Evolutionary conservation across 345 rosid genomes (phyloP), one percentile per base, ranked within the genome.

Genomic region (Tarenaya hassleriana): DNA sequence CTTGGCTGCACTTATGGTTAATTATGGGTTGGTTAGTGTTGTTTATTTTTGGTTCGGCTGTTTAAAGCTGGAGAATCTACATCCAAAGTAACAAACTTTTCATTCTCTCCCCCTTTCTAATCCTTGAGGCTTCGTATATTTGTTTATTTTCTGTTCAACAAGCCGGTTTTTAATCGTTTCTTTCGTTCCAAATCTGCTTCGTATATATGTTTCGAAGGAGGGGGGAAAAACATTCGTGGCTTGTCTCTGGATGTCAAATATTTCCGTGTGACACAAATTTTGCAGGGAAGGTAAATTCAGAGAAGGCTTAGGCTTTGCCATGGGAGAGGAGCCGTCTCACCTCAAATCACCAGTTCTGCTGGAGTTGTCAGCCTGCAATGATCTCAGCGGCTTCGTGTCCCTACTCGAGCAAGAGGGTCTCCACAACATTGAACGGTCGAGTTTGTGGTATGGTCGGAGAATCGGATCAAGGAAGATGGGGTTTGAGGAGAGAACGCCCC

Each of bases 361-460:
- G 0, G 96, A 91, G 61, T 47, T 80, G 31, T 60, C 96, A 13
- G 92, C 98, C 33, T 69, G 76, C 5, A 73, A 84, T 66, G 95
- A 91, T 73, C 69, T 87, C 7, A 52, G 41, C 27, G 83, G 81
- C 11, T 84, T 91, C 10, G 80, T 66, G 70, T 67, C 56, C 52
- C 73, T 72, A 13, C 52, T 81, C 15, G 87, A 81, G 55, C 75
- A 69, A 52, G 77, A 75, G 5, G 87, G 81, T 41, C 65, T 38
- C 4, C 72, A 69, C 62, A 46, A 4, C 24, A 63, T 91, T 16
- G 79, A 87, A 56, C 70, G 75, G 58, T 62, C 71, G 0, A 73
- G 86, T 32, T 64, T 78, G 27, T 91, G 98, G 98, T 91, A 87
- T 52, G 94, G 89, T 14, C 58, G 87, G 62, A 69, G 74, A 46